Conservation (phyloP, 768 basidiomycete genomes). For the Cyclocybe cylindracea region DNA sequence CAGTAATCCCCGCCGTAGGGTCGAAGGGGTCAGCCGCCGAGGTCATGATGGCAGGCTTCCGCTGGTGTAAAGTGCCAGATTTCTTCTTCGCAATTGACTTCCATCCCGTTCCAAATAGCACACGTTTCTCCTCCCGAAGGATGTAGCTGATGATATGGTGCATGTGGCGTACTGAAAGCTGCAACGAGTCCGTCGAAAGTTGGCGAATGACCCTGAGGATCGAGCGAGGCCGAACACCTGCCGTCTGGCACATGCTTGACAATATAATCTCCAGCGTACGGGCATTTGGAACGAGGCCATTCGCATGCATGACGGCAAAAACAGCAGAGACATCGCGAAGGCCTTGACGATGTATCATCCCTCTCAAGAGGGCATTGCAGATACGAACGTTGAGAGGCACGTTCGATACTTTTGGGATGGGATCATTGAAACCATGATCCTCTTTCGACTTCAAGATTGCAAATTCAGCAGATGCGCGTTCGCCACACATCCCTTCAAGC, state of each 20-base stretch:
- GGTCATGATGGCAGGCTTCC: too few relatives aligned
- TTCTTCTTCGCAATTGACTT: neutral
- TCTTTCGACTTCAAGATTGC: neutral
- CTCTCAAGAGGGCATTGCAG: conserved; percentile 63
- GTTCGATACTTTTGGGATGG: conserved; percentile 18
- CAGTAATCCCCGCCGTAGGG: conserved; percentile 47
- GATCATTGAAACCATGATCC: conserved; percentile 16
- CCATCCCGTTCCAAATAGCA: conserved; percentile 49
- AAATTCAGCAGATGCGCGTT: conserved; percentile 29
- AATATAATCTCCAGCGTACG: conserved; percentile 59
- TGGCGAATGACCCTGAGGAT: conserved; percentile 49
- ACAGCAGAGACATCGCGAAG: conserved; percentile 46
- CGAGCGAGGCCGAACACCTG: conserved; percentile 43
- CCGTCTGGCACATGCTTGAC: conserved; percentile 45
- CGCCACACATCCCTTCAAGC: conserved; percentile 46
- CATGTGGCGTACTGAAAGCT: conserved; percentile 56
- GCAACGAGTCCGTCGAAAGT: conserved; percentile 40
- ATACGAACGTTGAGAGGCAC: conserved; percentile 41
- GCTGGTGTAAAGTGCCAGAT: too few relatives aligned
- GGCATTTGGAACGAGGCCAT: conserved; percentile 50
- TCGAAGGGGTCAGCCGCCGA: conserved; percentile 37
- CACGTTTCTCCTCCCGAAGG: conserved; percentile 52
- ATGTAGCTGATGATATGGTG: conserved; percentile 55
- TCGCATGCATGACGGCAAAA: conserved; percentile 55
- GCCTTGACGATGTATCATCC: conserved; percentile 49